Percentiles rank a stretch among this genome's conserved stretches.
phyloP scores from a whole-genome alignment of 306 rosid species.

The Quercus variabilis region DNA sequence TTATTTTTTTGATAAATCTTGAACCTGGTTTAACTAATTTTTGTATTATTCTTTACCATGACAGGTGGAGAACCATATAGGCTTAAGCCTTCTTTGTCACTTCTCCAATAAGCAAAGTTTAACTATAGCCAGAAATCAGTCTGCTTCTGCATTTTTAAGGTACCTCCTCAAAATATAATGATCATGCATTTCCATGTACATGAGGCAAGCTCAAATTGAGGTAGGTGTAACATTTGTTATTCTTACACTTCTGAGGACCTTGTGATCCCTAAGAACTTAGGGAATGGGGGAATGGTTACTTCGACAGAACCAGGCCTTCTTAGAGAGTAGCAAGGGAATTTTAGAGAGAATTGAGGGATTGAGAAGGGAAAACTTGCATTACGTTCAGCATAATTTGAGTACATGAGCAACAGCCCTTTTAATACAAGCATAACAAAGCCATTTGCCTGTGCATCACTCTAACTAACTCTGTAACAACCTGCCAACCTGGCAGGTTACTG shows the following conservation, averaged over 20 bases:
- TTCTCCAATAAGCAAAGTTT: conserved; percentile 52
- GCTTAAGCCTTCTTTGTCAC: conserved; percentile 67
- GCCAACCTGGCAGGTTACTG: too few species aligned
- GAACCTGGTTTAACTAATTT: not conserved
- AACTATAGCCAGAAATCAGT: conserved; percentile 64
- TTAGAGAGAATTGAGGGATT: too few species aligned
- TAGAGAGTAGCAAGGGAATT: too few species aligned
- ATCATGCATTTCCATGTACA: conserved; percentile 11
- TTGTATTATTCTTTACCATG: conserved; percentile 10
- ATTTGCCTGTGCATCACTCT: too few species aligned
- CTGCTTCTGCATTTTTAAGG: conserved; percentile 68
- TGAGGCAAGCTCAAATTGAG: not conserved
- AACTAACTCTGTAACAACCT: too few species aligned
- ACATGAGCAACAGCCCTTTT: too few species aligned
- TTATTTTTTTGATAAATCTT: not conserved
- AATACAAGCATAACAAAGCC: too few species aligned
- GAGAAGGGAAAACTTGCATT: too few species aligned
- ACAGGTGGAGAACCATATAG: conserved; percentile 83
- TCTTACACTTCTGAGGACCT: not conserved
- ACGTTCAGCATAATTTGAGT: too few species aligned
- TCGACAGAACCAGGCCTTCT: too few species aligned
- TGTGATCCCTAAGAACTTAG: too few species aligned
- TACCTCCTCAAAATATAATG: conserved; percentile 25
- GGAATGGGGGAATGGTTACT: too few species aligned
- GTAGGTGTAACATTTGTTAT: not conserved